Base-by-base conservation (phyloP, 2,329 filamentous ascomycete species). In the Monascus ruber region DNA sequence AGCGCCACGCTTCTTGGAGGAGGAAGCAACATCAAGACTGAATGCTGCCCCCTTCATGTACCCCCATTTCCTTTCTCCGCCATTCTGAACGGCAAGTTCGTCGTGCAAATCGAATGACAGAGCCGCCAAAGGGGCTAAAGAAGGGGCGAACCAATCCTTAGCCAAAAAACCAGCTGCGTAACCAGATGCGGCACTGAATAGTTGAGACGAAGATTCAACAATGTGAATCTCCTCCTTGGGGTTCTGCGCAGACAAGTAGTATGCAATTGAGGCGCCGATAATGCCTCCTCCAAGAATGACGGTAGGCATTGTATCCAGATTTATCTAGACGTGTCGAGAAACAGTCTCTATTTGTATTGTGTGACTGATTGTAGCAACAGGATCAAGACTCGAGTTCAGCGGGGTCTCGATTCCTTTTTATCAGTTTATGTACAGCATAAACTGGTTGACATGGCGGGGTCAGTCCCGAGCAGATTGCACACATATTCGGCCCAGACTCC, bases 181-280 rank as follows among this genome's bases (percentile, higher is more conserved):
- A 1, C 84, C 83, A 2, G 81, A 87, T 0, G 84, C 83, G 26
- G 79, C 84, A 7, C 76, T 72, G 59, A 88, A 85, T 27, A 88
- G 70, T 45, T 76, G 56, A 0, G 68, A 57, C 4, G 72, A 72
- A 5, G 73, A 65, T 49, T 81, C 77, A 31, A 81, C 45, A 24
- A 81, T 60, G 45, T 77, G 73, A 38, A 81, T 76, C 27, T 66
- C 62, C 5, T 48, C 41, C 26, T 47, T 35, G 26, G 47, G 36
- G 26, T 47, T 42, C 4, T 67, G 61, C 34, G 55, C 47, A 5
- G 77, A 75, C 27, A 88, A 72, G 55, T 83, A 85, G 60, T 81
- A 85, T n/a, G 81, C 80, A 7, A 77, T 81, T 1, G 79, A 77
- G 28, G 76, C 64, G 42, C 81, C 81, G 38, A 85, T 81, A 49